These are phyloP conservation scores for Phoenix roebelenii DNA, from an alignment of 176 grass and related monocot genomes.

Conservation along the genomic window DNA sequence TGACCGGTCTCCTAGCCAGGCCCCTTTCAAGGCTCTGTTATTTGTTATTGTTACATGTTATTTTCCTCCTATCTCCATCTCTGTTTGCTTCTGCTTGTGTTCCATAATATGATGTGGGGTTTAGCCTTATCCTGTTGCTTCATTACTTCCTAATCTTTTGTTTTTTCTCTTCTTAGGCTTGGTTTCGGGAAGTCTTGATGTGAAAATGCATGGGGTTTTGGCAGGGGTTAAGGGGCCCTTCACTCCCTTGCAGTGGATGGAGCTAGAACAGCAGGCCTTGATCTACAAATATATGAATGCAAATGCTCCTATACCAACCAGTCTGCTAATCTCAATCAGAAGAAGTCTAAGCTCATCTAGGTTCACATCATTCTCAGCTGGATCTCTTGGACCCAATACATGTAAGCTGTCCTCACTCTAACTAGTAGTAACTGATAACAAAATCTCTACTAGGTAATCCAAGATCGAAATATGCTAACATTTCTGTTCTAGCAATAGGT, in stretches of 20 bases:
- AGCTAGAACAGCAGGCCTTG: slow-evolving; percentile 2
- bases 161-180: neutral
- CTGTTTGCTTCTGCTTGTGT: too few relatives aligned
- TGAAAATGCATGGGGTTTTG: slow-evolving; percentile 27
- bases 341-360: neutral
- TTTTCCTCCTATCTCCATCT: too few relatives aligned
- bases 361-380: neutral
- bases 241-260: slow-evolving; percentile 5
- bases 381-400: neutral
- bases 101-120: too few relatives aligned
- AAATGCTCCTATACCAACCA: neutral
- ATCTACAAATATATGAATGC: slow-evolving; percentile 9
- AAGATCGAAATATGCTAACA: too few relatives aligned
- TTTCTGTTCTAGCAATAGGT: too few relatives aligned
- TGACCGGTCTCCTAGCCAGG: too few relatives aligned
- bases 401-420: neutral
- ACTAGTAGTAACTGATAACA: too few relatives aligned
- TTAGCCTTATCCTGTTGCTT: neutral
- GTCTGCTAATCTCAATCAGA: neutral
- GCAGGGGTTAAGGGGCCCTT: neutral
- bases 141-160: neutral
- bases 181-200: neutral
- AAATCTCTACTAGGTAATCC: too few relatives aligned
- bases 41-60: too few relatives aligned
- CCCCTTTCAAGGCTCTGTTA: too few relatives aligned